Conservation (phyloP, 164 flowering plant species). For the Tinospora cordifolia region DNA sequence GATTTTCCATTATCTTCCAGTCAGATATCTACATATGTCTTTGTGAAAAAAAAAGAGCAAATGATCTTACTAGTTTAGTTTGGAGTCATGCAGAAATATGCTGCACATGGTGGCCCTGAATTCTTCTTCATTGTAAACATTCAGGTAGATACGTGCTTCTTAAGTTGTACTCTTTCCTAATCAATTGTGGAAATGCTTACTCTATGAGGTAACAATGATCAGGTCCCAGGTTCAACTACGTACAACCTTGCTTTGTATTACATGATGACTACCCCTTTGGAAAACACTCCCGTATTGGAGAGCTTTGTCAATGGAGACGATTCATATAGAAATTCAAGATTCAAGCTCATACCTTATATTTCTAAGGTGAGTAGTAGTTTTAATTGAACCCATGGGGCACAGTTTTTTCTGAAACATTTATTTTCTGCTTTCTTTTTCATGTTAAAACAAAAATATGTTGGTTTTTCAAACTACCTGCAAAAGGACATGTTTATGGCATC, state of each 20-base stretch:
- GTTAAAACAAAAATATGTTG: background rate
- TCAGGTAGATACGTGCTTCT: conserved; percentile 40
- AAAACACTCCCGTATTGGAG: conserved; percentile 55
- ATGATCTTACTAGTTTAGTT: conserved; percentile 7
- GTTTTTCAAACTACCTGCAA: background rate
- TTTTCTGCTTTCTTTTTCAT: background rate
- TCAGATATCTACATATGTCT: background rate
- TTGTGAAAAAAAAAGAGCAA: background rate
- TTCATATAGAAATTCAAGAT: conserved; percentile 78
- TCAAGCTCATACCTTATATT: conserved; percentile 91
- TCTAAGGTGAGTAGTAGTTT: conserved; percentile 53
- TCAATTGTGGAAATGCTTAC: conserved; percentile 4
- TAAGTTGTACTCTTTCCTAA: background rate
- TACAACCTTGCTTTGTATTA: conserved; percentile 64
- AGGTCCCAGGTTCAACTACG: conserved; percentile 83
- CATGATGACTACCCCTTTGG: conserved; percentile 57
- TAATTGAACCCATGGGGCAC: background rate
- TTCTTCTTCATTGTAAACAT: conserved; percentile 83
- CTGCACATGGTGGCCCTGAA: conserved; percentile 65
- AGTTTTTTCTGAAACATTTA: background rate
- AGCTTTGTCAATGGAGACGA: conserved; percentile 78
- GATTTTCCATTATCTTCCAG: background rate
- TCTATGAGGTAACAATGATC: conserved; percentile 9
- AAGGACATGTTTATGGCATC: background rate
- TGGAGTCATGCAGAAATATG: conserved; percentile 55